These are phyloP conservation scores for Coccomyxa sp. DNA, from an alignment of 139 green algal species.

Conservation along the genomic window DNA sequence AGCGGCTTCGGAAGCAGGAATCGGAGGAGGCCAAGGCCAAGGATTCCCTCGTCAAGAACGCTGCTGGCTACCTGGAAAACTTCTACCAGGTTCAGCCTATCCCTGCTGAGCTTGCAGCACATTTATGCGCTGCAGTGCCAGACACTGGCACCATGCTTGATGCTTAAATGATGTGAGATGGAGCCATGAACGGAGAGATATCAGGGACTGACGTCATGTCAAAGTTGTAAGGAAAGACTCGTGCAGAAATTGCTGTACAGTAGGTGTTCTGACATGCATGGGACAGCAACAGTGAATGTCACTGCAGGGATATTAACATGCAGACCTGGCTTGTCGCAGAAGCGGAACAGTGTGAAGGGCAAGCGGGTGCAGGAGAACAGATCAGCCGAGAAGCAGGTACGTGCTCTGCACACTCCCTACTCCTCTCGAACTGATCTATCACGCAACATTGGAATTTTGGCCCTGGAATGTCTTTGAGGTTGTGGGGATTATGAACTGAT, in stretches of 20 bases:
- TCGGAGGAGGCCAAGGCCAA: constrained; percentile 19
- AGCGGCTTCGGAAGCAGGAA: constrained; percentile 28
- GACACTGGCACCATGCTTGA: background rate
- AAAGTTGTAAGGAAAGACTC: background rate
- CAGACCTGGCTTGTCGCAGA: constrained; percentile 16
- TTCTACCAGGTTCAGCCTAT: constrained; percentile 23
- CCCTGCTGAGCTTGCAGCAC: background rate
- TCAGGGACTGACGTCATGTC: background rate
- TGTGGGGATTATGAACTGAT: too few relatives aligned
- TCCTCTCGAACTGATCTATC: too few relatives aligned
- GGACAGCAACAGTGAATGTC: background rate
- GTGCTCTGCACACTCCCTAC: too few relatives aligned
- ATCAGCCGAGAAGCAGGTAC: background rate
- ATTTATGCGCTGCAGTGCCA: background rate
- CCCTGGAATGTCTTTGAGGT: too few relatives aligned
- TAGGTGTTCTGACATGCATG: background rate
- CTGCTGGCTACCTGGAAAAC: constrained; percentile 25
- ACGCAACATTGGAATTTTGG: too few relatives aligned
- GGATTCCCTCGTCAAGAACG: constrained; percentile 27
- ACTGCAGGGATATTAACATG: background rate
- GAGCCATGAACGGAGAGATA: background rate
- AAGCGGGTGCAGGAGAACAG: constrained; percentile 18
- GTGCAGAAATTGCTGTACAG: background rate
- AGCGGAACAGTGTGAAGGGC: constrained; percentile 24
- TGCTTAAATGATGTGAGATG: background rate